Evolutionary conservation across 2,329 filamentous ascomycete genomes (phyloP).

Genomic region (Penicillium sp.): DNA sequence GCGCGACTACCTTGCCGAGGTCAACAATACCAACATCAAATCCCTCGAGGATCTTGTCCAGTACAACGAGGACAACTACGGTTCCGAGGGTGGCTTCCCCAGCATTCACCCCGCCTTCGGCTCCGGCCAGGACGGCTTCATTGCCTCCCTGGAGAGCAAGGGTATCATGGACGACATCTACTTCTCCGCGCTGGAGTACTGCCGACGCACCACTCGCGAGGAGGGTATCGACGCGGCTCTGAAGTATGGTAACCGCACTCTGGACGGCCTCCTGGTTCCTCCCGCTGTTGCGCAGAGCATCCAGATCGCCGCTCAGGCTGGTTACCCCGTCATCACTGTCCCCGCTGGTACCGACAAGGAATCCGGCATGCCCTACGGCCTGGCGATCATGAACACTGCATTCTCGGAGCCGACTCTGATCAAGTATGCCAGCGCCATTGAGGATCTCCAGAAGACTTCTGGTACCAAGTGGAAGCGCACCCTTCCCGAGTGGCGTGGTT

Average conservation of each 20-base stretch:
- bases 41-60: slow-evolving; percentile 66
- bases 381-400: slow-evolving; percentile 63
- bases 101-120: slow-evolving; percentile 64
- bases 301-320: slow-evolving; percentile 73
- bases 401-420: slow-evolving; percentile 62
- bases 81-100: slow-evolving; percentile 67
- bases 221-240: slow-evolving; percentile 72
- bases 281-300: slow-evolving; percentile 68
- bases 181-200: slow-evolving; percentile 65
- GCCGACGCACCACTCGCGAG: slow-evolving; percentile 59
- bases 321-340: slow-evolving; percentile 72
- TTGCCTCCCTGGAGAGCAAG: slow-evolving; percentile 62
- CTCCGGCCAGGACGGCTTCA: slow-evolving; percentile 72
- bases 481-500: slow-evolving; percentile 57
- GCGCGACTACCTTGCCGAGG: slow-evolving; percentile 62
- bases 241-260: slow-evolving; percentile 42
- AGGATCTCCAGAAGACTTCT: slow-evolving; percentile 55
- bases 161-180: slow-evolving; percentile 67
- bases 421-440: slow-evolving; percentile 64
- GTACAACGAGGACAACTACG: slow-evolving; percentile 65
- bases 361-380: slow-evolving; percentile 63
- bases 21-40: slow-evolving; percentile 62
- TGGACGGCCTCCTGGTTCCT: slow-evolving; percentile 69
- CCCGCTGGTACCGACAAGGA: slow-evolving; percentile 60
- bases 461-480: slow-evolving; percentile 52